Percentiles rank a stretch among this genome's conserved stretches.
These are phyloP conservation scores for Pyrenophora teres DNA, from an alignment of 2,329 filamentous ascomycete species.

Conservation along the genomic window DNA sequence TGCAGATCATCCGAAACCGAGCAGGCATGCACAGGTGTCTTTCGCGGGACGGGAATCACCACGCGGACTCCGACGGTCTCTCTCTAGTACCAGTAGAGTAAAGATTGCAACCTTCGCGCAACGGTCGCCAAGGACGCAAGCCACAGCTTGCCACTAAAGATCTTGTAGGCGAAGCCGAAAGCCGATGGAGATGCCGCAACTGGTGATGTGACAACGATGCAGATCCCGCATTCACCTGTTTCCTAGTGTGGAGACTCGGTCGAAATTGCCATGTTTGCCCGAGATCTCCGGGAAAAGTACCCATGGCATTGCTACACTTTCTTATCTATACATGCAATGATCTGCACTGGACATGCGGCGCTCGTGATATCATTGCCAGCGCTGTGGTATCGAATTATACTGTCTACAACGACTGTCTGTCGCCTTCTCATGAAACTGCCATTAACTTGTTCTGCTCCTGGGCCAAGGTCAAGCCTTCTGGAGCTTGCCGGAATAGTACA, in stretches of 20 bases:
- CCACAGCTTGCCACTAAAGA: neutral
- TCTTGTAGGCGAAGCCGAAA: neutral
- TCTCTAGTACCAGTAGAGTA: neutral
- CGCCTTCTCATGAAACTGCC: constrained; percentile 39
- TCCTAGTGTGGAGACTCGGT: constrained; percentile 7
- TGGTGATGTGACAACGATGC: neutral
- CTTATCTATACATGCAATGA: neutral
- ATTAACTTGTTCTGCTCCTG: constrained; percentile 54
- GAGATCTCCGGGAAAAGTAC: neutral
- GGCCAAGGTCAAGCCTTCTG: constrained; percentile 55
- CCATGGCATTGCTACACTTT: neutral
- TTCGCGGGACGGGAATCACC: neutral
- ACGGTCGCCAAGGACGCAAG: neutral
- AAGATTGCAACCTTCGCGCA: neutral
- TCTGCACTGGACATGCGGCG: neutral
- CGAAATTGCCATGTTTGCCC: constrained; percentile 1
- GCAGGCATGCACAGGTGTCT: neutral
- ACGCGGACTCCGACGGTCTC: neutral
- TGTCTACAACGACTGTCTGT: neutral
- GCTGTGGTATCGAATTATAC: too few relatives aligned
- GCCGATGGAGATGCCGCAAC: neutral
- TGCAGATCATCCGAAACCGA: neutral
- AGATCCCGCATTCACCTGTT: too few relatives aligned
- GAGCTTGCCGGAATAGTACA: constrained; percentile 83
- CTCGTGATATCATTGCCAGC: too few relatives aligned